Percentiles rank a stretch among this genome's conserved stretches.
Evolutionary conservation across 148 eudicot genomes (phyloP).

Genomic region (Rhododendron henanense): DNA sequence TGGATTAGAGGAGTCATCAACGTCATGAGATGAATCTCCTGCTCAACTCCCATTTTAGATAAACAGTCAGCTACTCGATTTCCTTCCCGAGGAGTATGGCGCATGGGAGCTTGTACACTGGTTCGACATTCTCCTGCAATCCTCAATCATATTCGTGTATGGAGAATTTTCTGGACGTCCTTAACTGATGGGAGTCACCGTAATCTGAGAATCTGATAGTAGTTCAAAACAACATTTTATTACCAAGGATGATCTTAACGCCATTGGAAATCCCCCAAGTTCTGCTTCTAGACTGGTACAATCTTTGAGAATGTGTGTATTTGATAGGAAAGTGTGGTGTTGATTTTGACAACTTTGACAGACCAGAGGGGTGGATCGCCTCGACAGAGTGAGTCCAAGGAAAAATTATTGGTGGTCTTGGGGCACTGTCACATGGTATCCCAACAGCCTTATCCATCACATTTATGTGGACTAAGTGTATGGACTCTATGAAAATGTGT

Average conservation of each 20-base stretch:
- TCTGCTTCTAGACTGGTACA: neutral
- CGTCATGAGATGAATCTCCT: neutral
- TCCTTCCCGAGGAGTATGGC: neutral
- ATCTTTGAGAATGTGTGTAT: neutral
- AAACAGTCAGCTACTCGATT: neutral
- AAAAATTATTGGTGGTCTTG: no score
- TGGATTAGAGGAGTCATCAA: neutral
- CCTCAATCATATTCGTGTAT: neutral
- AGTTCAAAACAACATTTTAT: no score
- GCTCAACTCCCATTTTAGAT: neutral
- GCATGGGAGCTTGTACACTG: neutral
- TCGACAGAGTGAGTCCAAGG: no score
- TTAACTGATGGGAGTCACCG: neutral
- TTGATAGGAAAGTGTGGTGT: neutral
- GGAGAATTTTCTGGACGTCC: neutral
- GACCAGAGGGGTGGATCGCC: no score
- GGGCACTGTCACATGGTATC: no score
- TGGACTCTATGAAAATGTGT: no score
- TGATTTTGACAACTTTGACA: neutral
- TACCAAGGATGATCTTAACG: neutral
- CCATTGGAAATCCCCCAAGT: neutral
- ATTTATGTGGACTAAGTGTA: no score
- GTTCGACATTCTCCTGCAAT: neutral
- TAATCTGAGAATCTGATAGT: neutral
- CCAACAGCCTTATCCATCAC: no score